phyloP scores from a whole-genome alignment of 73 alveolate genomes.

The Blepharisma stoltei region DNA sequence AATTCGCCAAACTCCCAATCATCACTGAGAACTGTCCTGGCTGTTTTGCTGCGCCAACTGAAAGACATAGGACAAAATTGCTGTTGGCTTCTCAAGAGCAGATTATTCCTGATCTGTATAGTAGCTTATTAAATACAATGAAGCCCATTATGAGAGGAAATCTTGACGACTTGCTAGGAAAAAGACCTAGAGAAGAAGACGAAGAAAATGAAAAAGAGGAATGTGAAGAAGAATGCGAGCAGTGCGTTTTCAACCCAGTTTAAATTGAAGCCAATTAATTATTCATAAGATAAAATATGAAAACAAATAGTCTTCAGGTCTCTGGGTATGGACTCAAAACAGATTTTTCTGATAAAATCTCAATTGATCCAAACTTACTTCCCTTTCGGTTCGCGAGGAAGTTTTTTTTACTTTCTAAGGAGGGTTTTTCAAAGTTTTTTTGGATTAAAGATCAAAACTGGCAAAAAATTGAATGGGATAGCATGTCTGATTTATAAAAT shows the following conservation, averaged over 20 bases:
- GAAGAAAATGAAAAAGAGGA: conserved; percentile 22
- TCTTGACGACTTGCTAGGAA: conserved; percentile 5
- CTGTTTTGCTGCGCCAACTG: conserved; percentile 97
- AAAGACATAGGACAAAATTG: conserved; percentile 91
- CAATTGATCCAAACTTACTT: too few relatives aligned
- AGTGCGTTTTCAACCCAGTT: conserved; percentile 25
- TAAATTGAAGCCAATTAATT: neutral
- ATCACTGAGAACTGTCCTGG: conserved; percentile 99
- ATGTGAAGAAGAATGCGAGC: conserved; percentile 28
- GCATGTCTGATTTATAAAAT: too few relatives aligned
- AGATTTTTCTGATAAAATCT: too few relatives aligned
- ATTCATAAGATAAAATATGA: too few relatives aligned
- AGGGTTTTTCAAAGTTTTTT: too few relatives aligned
- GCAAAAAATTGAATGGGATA: too few relatives aligned
- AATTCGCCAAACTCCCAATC: conserved; percentile 82
- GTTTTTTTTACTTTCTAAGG: too few relatives aligned
- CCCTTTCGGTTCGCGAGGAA: too few relatives aligned
- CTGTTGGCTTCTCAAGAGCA: conserved; percentile 85
- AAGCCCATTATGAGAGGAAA: conserved; percentile 37
- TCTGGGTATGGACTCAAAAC: too few relatives aligned
- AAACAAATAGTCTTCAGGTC: too few relatives aligned
- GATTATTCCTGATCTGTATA: conserved; percentile 76
- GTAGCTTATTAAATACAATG: conserved; percentile 40
- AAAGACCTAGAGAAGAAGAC: conserved; percentile 2
- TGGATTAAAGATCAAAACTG: too few relatives aligned